phyloP scores from a whole-genome alignment of 495 filamentous ascomycete genomes.

The Penicillium waksmanii region DNA sequence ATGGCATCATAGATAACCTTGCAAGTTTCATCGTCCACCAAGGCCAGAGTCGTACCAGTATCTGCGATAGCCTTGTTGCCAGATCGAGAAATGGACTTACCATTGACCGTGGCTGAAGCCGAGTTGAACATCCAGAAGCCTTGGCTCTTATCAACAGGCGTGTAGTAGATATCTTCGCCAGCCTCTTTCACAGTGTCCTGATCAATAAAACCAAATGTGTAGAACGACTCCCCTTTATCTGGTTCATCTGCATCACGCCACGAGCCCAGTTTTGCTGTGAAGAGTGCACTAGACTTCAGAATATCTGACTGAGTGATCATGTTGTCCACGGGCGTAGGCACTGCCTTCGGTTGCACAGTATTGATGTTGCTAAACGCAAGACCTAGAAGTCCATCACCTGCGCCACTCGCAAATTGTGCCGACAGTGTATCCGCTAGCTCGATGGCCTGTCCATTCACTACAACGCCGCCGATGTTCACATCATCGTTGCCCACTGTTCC shows the following conservation, averaged over 20 bases:
- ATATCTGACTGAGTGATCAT: conserved; percentile 74
- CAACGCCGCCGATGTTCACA: conserved; percentile 68
- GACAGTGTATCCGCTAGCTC: conserved; percentile 72
- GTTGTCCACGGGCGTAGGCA: conserved; percentile 74
- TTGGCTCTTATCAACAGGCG: conserved; percentile 66
- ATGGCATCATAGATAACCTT: conserved; percentile 72
- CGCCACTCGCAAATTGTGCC: conserved; percentile 57
- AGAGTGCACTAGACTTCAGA: conserved; percentile 63
- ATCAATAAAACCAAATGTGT: conserved; percentile 81
- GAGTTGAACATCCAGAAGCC: conserved; percentile 77
- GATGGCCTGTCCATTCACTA: conserved; percentile 68
- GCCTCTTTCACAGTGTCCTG: conserved; percentile 60
- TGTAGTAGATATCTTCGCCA: conserved; percentile 62
- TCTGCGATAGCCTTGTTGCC: conserved; percentile 80
- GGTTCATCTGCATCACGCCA: conserved; percentile 59
- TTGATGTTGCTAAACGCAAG: conserved; percentile 74
- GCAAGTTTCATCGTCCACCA: conserved; percentile 68
- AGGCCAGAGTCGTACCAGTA: conserved; percentile 74
- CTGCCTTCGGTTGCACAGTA: conserved; percentile 61
- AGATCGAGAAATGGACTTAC: conserved; percentile 56
- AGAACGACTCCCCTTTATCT: conserved; percentile 67
- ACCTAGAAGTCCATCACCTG: conserved; percentile 75
- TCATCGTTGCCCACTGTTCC: conserved; percentile 73
- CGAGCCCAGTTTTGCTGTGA: conserved; percentile 73
- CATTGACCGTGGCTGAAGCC: conserved; percentile 61